Evolutionary conservation across 2,329 filamentous ascomycete species (phyloP), one percentile per base, ranked within the genome.

Genomic region (Alternaria sp.): DNA sequence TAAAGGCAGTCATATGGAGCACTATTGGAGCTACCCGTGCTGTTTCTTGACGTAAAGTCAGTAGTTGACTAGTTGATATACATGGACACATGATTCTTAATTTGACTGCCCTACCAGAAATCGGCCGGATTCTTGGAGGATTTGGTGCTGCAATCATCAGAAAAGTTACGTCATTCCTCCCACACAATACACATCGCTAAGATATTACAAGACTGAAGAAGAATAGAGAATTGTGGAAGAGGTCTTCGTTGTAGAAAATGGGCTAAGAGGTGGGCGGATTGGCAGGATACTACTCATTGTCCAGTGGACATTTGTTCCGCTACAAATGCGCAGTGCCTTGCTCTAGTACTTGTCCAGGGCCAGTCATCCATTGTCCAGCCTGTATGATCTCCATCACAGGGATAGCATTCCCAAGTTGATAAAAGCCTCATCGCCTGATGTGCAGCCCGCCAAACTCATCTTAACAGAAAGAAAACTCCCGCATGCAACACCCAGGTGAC

Each of bases 401-500:
- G 36, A 28, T 48, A 48, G 44, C 57, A 45, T 50, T 46, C 21
- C 39, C 34, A 53, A 45, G 44, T 40, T 21, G 29, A 50, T 63
- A 61, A 39, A 40, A 61, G 55, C 61, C 57, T 64, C 61, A 48
- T 57, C 51, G 40, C 55, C 60, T 56, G 51, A 67, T 60, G 62
- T 63, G 61, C 65, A 68, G 59, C 63, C 64, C 62, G 60, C 60
- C 57, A 62, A 69, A 72, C 61, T 58, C 68, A 62, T 64, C 63
- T 67, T 56, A 54, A 61, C 57, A 67, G 67, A 65, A 71, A 67
- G 56, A 70, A 66, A 73, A 75, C 73, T 73, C 72, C 74, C 66
- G 69, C 73, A 77, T 76, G 74, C 74, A 76, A 68, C 68, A 68
- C 68, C 60, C 59, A 63, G 63, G 57, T 63, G 61, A 68, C 66